Percentiles rank a stretch among this genome's conserved stretches.
Evolutionary conservation across 306 rosid genomes (phyloP).

Genomic region (Glycine latifolia): DNA sequence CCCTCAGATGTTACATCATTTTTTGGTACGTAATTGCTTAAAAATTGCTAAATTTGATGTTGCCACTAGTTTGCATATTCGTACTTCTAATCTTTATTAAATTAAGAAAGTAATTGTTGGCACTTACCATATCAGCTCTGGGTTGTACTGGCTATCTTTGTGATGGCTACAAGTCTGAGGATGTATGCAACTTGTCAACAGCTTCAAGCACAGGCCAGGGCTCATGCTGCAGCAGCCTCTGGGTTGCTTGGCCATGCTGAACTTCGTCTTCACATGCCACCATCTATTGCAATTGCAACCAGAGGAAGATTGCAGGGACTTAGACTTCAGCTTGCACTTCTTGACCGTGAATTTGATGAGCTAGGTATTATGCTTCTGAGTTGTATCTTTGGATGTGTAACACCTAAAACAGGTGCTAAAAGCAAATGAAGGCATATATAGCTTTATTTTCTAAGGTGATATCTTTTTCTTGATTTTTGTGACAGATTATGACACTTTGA

Average conservation of each 20-base stretch:
- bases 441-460: neutral
- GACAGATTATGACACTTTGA: constrained; percentile 56
- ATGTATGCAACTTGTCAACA: constrained; percentile 88
- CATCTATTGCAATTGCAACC: constrained; percentile 86
- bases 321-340: constrained; percentile 96
- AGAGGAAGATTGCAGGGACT: constrained; percentile 92
- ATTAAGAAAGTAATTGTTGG: constrained; percentile 16
- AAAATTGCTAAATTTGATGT: constrained; percentile 11
- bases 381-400: constrained; percentile 6
- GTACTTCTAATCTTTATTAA: constrained; percentile 28
- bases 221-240: constrained; percentile 85
- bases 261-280: constrained; percentile 78
- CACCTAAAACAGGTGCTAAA: neutral
- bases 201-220: constrained; percentile 94
- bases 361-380: constrained; percentile 60
- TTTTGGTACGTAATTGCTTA: constrained; percentile 62
- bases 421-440: constrained; percentile 7
- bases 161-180: constrained; percentile 54
- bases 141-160: constrained; percentile 82
- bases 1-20: constrained; percentile 82
- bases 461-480: constrained; percentile 26
- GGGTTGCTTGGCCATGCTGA: constrained; percentile 90
- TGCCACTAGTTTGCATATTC: neutral
- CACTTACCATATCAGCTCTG: constrained; percentile 63
- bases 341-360: constrained; percentile 93